Evolutionary conservation across 306 rosid species (phyloP).

Genomic region (Luffa aegyptiaca): DNA sequence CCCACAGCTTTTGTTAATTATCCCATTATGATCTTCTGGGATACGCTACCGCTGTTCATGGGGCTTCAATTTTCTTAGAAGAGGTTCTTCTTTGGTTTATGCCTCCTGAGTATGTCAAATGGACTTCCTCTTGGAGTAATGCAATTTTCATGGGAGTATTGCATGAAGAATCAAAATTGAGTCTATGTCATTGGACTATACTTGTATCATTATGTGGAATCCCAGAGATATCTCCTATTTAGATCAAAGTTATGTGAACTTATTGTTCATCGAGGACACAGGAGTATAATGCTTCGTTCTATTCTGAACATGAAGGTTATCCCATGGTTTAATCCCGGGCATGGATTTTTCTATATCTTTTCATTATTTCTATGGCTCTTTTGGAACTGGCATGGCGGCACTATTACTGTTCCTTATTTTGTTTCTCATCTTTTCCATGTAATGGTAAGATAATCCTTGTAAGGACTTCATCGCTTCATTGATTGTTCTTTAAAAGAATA

Average conservation of each 20-base stretch:
- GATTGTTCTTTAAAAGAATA: not conserved
- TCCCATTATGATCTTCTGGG: slow-evolving; percentile 7
- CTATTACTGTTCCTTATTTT: slow-evolving; percentile 55
- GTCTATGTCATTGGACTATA: slow-evolving; percentile 24
- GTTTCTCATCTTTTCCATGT: slow-evolving; percentile 60
- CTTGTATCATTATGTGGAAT: slow-evolving; percentile 25
- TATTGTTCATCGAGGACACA: slow-evolving; percentile 41
- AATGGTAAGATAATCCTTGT: slow-evolving; percentile 64
- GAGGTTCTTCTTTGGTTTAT: slow-evolving; percentile 26
- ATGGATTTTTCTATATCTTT: slow-evolving; percentile 42
- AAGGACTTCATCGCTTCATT: not conserved
- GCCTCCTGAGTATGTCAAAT: slow-evolving; percentile 27
- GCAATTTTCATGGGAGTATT: slow-evolving; percentile 28
- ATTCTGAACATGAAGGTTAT: slow-evolving; percentile 33
- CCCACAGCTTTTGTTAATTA: slow-evolving; percentile 1
- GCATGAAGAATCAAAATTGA: slow-evolving; percentile 27
- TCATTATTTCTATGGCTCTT: slow-evolving; percentile 32
- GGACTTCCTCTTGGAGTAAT: slow-evolving; percentile 22
- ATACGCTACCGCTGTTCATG: slow-evolving; percentile 20
- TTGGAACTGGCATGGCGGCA: slow-evolving; percentile 60
- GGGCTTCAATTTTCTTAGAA: slow-evolving; percentile 23
- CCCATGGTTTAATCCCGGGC: slow-evolving; percentile 43
- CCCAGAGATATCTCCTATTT: slow-evolving; percentile 38
- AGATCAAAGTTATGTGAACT: slow-evolving; percentile 24
- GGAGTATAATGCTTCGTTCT: slow-evolving; percentile 37